Evolutionary conservation across 805 yeast genomes (phyloP), one percentile per base, ranked within the genome.

Genomic region (Candida namnaoensis): DNA sequence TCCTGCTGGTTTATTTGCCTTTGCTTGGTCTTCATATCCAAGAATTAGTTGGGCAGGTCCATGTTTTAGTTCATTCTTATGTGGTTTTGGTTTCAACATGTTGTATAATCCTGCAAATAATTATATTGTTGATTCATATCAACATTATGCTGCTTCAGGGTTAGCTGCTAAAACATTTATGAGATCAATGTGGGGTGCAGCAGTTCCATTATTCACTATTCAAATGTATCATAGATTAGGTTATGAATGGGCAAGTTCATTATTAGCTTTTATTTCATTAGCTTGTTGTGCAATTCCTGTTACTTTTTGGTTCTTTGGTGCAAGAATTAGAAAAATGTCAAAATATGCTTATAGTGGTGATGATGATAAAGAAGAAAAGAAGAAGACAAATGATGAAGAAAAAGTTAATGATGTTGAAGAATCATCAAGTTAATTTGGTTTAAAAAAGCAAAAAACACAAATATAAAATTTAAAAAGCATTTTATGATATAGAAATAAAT

Each of bases 101-200:
- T 73, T 86, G 42, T 86, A 85, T 65, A 82, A 85, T 58, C 72
- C 88, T 5, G 73, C 82, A 51, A 72, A 84, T 65, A 84, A 84
- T 64, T 87, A 90, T 56, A 90, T 88, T 62, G 86, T 88, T 57
- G 96, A 88, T 62, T 83, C 95, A 34, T 88, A 88, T 62, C 82
- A 87, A 40, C 78, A 82, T 54, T 82, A 72, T 55, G 88, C 91
- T 5, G 88, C 93, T 8, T 72, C 81, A 44, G 93, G 93, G 0
- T 68, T 84, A 50, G 91, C 91, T 13, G 82, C 91, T 5, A 84
- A 84, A 58, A 91, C 83, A 28, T 82, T 84, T 51, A 66, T 75
- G 36, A 61, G 81, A 58, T 72, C 79, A 2, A 58, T 73, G 41
- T 74, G 76, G 71, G 80, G 78, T 57, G 76, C 71, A 38, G 76